Base-by-base conservation (phyloP, 163 green algal genomes). In the Scenedesmus sp. region DNA sequence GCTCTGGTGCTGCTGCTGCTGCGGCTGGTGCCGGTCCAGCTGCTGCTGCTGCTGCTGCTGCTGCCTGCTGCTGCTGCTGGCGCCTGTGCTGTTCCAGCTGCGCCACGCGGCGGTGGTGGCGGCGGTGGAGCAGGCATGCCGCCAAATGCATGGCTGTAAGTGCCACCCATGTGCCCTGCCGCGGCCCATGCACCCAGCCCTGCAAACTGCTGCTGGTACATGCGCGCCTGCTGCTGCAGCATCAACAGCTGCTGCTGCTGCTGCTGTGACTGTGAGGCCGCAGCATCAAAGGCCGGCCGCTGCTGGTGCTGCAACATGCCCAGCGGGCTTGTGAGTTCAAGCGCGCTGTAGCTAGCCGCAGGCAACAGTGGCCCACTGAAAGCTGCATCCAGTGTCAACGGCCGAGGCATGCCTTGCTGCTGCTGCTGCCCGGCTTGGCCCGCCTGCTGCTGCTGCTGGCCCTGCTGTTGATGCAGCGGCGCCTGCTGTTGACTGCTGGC, bases 151-250 rank as follows among this genome's bases (percentile, higher is more conserved):
- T 76, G 30, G 65, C 65, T 40, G 65, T 76, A 76, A 3, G 65
- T 7, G 65, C 65, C 65, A 7, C 65, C 65, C 65, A 76, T 76
- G 65, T 76, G 35, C 73, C 35, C 73, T 44, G 35, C 73, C 51
- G 73, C 35, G 30, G 37, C 73, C 73, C 73, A 82, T 5, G 37
- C 15, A 1, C 73, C 73, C 73, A 82, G 73, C 12, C 73, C 73
- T 49, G 73, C 35, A 30, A 82, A 51, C 42, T 84, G 78, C 78
- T 84, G 78, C 78, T 84, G 78, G 78, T 53, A 84, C 40, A 84
- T 49, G 40, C 78, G 78, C 78, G 78, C 78, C 78, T 84, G 78
- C 78, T 84, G 78, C 78, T 84, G 78, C 40, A 84, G 78, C 78
- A 84, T 16, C 78, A 84, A 22, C 2, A 84, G 24, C 42, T 84